Conservation (phyloP, 805 yeast species). For the Myxozyma melibiosi region DNA sequence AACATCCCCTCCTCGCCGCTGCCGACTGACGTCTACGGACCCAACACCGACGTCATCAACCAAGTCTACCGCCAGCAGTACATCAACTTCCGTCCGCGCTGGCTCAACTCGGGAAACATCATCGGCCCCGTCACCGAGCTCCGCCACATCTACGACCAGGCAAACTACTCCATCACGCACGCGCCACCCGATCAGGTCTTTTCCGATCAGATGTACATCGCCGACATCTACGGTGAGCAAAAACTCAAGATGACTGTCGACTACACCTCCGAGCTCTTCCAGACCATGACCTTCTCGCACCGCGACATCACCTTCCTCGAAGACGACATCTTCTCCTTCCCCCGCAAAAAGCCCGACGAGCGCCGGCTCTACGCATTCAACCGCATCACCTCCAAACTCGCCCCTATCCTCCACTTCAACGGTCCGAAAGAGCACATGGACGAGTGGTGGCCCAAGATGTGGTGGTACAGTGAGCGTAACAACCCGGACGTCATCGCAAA, state of each 20-base stretch:
- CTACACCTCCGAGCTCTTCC: constrained; percentile 29
- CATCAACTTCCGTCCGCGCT: constrained; percentile 30
- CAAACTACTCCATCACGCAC: constrained; percentile 28
- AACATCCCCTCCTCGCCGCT: constrained; percentile 31
- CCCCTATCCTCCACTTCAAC: constrained; percentile 31
- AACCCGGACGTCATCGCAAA: constrained; percentile 23
- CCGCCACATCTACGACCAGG: constrained; percentile 29
- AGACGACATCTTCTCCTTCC: constrained; percentile 24
- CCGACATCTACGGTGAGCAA: constrained; percentile 32
- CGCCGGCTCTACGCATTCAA: constrained; percentile 29
- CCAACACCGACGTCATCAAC: constrained; percentile 28
- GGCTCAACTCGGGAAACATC: constrained; percentile 34
- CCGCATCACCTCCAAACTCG: constrained; percentile 18
- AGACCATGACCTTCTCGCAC: constrained; percentile 34
- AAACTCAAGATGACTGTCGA: constrained; percentile 29
- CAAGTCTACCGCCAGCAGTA: constrained; percentile 11
- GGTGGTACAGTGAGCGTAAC: constrained; percentile 27
- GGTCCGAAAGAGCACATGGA: constrained; percentile 35
- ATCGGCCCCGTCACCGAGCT: constrained; percentile 30
- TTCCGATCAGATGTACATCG: constrained; percentile 34
- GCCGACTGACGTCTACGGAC: constrained; percentile 28
- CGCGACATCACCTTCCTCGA: constrained; percentile 23
- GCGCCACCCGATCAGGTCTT: constrained; percentile 24
- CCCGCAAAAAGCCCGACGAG: constrained; percentile 20
- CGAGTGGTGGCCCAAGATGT: constrained; percentile 35